These are phyloP conservation scores for Malus hybrid DNA, from an alignment of 331 rosid species.

Conservation along the genomic window DNA sequence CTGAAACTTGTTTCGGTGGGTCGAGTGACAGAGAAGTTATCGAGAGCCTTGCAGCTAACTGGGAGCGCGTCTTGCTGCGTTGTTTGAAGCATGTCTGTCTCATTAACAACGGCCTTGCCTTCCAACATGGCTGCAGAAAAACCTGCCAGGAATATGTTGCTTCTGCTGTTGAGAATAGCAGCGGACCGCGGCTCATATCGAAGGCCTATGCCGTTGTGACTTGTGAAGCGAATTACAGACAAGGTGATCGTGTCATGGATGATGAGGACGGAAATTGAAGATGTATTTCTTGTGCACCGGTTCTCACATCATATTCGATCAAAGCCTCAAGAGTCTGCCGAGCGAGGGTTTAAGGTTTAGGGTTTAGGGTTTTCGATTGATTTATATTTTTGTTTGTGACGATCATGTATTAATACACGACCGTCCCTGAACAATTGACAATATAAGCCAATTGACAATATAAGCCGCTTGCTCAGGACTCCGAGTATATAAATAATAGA, in stretches of 20 bases:
- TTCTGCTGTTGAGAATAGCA: not conserved
- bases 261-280: not conserved
- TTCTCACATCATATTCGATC: not conserved
- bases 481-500: too few species aligned
- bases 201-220: not conserved
- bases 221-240: not conserved
- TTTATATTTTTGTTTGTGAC: too few species aligned
- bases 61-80: constrained; percentile 64
- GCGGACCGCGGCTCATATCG: not conserved
- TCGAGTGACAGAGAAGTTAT: constrained; percentile 57
- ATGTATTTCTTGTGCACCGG: not conserved
- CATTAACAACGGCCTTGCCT: constrained; percentile 76
- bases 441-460: too few species aligned
- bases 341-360: not conserved
- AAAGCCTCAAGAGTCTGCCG: not conserved
- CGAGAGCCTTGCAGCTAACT: constrained; percentile 65
- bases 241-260: not conserved
- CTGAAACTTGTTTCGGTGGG: constrained; percentile 33
- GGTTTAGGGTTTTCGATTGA: not conserved
- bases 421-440: too few species aligned
- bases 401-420: too few species aligned
- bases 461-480: too few species aligned
- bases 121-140: constrained; percentile 44
- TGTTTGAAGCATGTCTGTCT: constrained; percentile 67
- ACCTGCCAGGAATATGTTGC: not conserved